These are phyloP conservation scores for Pichia sp. DNA, from an alignment of 1,139 yeast genomes.

Conservation along the genomic window DNA sequence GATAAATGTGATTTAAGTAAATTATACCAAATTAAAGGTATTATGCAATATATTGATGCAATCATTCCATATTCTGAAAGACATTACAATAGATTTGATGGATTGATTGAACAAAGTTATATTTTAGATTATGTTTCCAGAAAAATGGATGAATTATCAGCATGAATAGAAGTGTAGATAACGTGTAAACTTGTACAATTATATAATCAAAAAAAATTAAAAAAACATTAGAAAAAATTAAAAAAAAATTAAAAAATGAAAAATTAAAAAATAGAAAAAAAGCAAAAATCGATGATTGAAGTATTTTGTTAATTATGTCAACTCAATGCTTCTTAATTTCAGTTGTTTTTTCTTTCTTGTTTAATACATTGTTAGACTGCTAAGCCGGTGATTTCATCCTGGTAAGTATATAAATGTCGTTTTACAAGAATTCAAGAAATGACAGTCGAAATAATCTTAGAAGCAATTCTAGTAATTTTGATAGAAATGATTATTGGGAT, in stretches of 20 bases:
- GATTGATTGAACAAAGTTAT: slow-evolving; percentile 75
- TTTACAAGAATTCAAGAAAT: too few species aligned
- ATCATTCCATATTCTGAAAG: slow-evolving; percentile 83
- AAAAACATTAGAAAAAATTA: not conserved
- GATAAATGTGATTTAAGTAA: slow-evolving; percentile 46
- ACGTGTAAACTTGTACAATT: not conserved
- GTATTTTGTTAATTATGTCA: too few species aligned
- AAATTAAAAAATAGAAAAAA: too few species aligned
- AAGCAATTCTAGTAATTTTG: not conserved
- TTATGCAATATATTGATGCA: slow-evolving; percentile 62
- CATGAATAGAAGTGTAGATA: slow-evolving; percentile 6
- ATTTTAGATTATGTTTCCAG: slow-evolving; percentile 78
- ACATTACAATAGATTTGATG: slow-evolving; percentile 71
- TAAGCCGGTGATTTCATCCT: too few species aligned
- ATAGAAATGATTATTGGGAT: slow-evolving; percentile 18
- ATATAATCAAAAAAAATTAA: not conserved
- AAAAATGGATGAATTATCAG: slow-evolving; percentile 52
- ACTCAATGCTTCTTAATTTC: too few species aligned
- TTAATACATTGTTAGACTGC: too few species aligned
- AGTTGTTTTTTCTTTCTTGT: too few species aligned
- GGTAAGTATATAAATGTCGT: too few species aligned
- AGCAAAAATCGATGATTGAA: too few species aligned
- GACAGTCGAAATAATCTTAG: too few species aligned
- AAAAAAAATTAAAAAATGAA: not conserved
- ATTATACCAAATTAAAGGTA: slow-evolving; percentile 59